A percentile compares a stretch with the other conserved stretches of the same genome.
These are phyloP conservation scores for Vaccinium vitisidaea DNA, from an alignment of 148 eudicot species.

Conservation along the genomic window DNA sequence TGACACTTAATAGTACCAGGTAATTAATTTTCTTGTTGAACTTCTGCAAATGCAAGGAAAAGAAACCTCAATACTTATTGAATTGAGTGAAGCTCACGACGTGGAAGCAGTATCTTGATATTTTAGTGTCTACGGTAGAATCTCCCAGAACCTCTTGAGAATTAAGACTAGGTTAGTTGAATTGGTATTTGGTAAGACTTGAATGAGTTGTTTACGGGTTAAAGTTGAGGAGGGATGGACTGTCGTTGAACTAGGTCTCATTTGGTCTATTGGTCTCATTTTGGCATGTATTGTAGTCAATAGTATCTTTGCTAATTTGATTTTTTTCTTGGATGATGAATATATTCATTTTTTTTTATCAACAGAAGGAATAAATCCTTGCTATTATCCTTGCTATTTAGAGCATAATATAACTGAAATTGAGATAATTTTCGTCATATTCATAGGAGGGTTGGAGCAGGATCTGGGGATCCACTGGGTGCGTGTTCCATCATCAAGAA, in stretches of 20 bases:
- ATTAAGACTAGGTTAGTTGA: not conserved
- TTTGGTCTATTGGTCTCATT: not conserved
- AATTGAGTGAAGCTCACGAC: not conserved
- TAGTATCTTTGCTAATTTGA: not conserved
- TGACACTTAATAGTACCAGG: not conserved
- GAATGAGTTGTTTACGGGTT: not conserved
- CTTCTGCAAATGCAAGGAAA: not conserved
- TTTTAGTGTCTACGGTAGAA: not conserved
- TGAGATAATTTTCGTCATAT: conserved; percentile 7
- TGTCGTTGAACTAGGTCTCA: not conserved
- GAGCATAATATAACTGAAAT: not conserved
- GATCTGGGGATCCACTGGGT: conserved; percentile 62
- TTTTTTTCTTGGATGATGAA: not conserved
- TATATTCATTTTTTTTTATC: not conserved
- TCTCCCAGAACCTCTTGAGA: not conserved
- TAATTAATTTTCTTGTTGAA: not conserved
- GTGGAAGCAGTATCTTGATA: not conserved
- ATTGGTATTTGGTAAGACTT: not conserved
- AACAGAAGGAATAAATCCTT: not conserved
- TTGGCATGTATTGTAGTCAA: not conserved
- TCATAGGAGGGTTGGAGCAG: conserved; percentile 84
- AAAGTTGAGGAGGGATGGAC: not conserved
- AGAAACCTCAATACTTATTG: not conserved
- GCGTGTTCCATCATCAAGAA: conserved; percentile 61
- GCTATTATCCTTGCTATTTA: not conserved